Evolutionary conservation across 2,329 filamentous ascomycete genomes (phyloP).

Genomic region (Fusarium begoniae): DNA sequence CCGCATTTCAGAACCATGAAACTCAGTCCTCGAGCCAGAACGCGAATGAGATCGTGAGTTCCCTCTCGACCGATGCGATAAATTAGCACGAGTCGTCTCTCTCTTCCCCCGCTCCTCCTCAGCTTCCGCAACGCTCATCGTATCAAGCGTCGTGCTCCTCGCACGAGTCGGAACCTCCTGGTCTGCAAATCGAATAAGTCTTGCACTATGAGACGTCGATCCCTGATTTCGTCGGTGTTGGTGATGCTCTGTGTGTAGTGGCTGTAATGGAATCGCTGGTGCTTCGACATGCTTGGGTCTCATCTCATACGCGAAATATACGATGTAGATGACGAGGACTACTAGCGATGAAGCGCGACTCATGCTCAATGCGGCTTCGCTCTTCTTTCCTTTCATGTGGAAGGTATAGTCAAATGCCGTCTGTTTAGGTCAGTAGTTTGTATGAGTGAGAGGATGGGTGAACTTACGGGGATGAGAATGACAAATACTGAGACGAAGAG

Average conservation of each 20-base stretch:
- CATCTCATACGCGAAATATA: slow-evolving; percentile 81
- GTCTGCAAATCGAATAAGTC: slow-evolving; percentile 47
- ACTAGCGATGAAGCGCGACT: slow-evolving; percentile 82
- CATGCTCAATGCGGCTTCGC: slow-evolving; percentile 72
- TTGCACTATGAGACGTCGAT: slow-evolving; percentile 16
- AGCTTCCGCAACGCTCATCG: slow-evolving; percentile 2
- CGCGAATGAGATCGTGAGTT: slow-evolving; percentile 39
- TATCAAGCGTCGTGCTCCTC: slow-evolving; percentile 29
- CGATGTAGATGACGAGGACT: slow-evolving; percentile 74
- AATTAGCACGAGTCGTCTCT: slow-evolving; percentile 15
- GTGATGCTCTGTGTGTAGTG: slow-evolving; percentile 55
- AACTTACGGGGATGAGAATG: slow-evolving; percentile 49
- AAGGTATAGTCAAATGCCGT: slow-evolving; percentile 62
- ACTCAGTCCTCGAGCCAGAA: slow-evolving; percentile 37
- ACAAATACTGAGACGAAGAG: slow-evolving; percentile 52
- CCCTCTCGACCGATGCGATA: slow-evolving; percentile 35
- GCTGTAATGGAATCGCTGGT: slow-evolving; percentile 74
- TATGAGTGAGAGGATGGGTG: fast-evolving
- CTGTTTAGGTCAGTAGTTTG: slow-evolving; percentile 20
- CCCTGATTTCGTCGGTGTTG: slow-evolving; percentile 18
- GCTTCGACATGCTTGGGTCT: slow-evolving; percentile 72
- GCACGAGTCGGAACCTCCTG: slow-evolving; percentile 23
- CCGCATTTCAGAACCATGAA: slow-evolving; percentile 28
- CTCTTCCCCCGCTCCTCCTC: slow-evolving; percentile 15
- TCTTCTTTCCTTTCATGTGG: slow-evolving; percentile 63